Base-by-base conservation (phyloP, 139 green algal species). In the Closterium sp. region DNA sequence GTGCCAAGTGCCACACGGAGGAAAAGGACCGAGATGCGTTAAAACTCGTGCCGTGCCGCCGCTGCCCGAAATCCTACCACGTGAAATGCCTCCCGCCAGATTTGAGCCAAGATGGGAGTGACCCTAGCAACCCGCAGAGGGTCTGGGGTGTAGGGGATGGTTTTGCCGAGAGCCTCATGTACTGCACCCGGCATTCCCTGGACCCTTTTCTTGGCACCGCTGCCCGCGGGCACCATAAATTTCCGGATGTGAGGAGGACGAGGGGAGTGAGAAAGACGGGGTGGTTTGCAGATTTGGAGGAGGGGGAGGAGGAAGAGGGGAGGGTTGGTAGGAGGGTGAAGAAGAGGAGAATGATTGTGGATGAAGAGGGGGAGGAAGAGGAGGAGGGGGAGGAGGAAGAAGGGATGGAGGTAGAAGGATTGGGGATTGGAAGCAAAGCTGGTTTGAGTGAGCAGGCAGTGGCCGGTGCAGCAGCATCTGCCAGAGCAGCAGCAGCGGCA, bases 21-120 rank as follows among this genome's bases (percentile, higher is more conserved):
- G 28, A 87, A 16, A 84, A 32, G 6, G 31, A 88, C 8, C 21
- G 23, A 30, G 38, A 92, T 19, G 9, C 16, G 33, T 86, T 87
- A 38, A 89, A 95, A 84, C 35, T 96, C 23, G 91, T 96, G 5
- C 94, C 88, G 0, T 96, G 95, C 93, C 91, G 95, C 10, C 87
- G 95, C 35, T 96, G 95, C 89, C 95, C 95, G 3, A 55, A 64
- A 7, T 95, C 95, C 21, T 96, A 89, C 90, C 95, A 96, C 87
- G 89, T 94, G 33, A 33, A 55, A 34, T 96, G 95, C 93, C 88
- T 97, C 38, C 95, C 95, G 21, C 83, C 55, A 19, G 55, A 76
- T 19, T 19, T 76, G 55, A 76, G 4, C 23, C 55, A 28, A 19
- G 55, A 76, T 76, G 12, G 12, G 12, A 28, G 25, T 76, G 55